Conservation (phyloP, 371 early-diverging fungal genomes). For the Thermomucor indicae-seudaticae region DNA sequence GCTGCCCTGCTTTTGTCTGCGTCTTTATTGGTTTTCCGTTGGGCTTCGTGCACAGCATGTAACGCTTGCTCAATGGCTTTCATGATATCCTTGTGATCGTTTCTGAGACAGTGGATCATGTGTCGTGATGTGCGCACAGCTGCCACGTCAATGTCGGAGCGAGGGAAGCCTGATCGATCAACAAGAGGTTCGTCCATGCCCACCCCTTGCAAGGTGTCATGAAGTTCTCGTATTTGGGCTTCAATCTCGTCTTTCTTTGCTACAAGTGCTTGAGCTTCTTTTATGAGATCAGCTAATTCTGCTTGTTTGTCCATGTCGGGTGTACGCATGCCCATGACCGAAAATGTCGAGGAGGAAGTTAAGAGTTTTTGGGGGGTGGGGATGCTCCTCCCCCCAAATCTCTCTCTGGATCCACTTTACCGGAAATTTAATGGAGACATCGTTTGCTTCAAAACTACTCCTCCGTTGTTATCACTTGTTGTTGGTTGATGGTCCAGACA, state of each 20-base stretch:
- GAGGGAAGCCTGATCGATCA: slow-evolving; percentile 79
- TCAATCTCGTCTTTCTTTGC: slow-evolving; percentile 61
- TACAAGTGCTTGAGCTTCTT: slow-evolving; percentile 55
- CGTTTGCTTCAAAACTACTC: too few species aligned
- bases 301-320: slow-evolving; percentile 10
- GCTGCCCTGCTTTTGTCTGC: slow-evolving; percentile 3
- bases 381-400: too few species aligned
- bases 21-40: slow-evolving; percentile 9
- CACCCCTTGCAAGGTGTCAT: slow-evolving; percentile 60
- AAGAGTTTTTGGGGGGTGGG: too few species aligned
- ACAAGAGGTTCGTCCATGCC: slow-evolving; percentile 72
- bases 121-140: slow-evolving; percentile 54
- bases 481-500: too few species aligned
- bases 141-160: slow-evolving; percentile 83
- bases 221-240: slow-evolving; percentile 48
- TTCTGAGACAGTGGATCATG: slow-evolving; percentile 59
- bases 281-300: slow-evolving; percentile 13
- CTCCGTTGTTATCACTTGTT: too few species aligned
- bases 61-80: slow-evolving; percentile 64
- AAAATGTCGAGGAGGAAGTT: too few species aligned
- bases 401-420: too few species aligned
- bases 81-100: slow-evolving; percentile 74
- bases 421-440: too few species aligned
- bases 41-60: slow-evolving; percentile 57
- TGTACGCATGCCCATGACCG: slow-evolving; percentile 1